Evolutionary conservation across 441 rosid species (phyloP), one percentile per base, ranked within the genome.

Genomic region (California macrophylla): DNA sequence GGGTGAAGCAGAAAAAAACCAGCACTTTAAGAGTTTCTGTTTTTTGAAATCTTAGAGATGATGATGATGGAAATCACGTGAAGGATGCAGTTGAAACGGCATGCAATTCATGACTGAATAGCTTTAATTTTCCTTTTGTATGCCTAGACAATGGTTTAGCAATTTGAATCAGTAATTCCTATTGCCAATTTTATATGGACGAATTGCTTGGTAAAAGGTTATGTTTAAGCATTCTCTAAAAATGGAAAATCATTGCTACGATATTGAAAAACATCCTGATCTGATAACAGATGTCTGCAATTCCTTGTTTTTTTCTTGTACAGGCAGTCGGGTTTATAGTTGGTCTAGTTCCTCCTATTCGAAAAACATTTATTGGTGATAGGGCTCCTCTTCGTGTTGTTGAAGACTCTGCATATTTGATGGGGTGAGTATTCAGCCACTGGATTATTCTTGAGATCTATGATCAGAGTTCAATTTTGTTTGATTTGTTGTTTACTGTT

Each of bases 371-470:
- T 65, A 77, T 89, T 0, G 93, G 93, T 26, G 82, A 83, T n/a
- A 68, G 74, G 23, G 94, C 96, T 70, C 91, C 91, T 75, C 88
- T 91, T 66, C 80, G 78, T 62, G 91, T 87, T 61, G 67, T 92
- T 74, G 80, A 81, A 42, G 87, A 88, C 73, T 86, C 93, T 4
- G 82, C 86, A 26, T 71, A 82, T 52, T 65, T 90, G 64, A 28
- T 89, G 74, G 96, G 97, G 97, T 90, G 83, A 30, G 66, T 68
- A 29, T 2, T 23, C 23, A 16, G 66, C 68, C 42, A 24, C 61
- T 26, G n/a, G 8, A 23, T 50, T n/a, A 3, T 54, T 40, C 15
- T 36, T 20, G 36, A 30, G 58, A 15, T 58, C 32, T 7, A 47
- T 13, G 16, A 4, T 15, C 6, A 58, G 25, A n/a, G 10, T 50